Evolutionary conservation across 345 rosid genomes (phyloP), one percentile per base, ranked within the genome.

Genomic region (Mercurialis annua): DNA sequence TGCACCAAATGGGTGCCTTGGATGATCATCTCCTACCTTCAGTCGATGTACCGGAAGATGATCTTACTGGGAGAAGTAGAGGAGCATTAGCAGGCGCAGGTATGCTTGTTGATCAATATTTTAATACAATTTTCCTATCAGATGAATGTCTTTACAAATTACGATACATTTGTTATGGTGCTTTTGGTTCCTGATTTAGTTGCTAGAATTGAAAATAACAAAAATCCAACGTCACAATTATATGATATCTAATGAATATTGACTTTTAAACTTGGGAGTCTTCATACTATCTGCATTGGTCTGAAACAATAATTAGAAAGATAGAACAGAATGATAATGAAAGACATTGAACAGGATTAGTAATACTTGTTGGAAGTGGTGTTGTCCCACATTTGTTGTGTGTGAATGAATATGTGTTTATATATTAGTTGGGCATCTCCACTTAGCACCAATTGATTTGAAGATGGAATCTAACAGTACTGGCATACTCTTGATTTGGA

Each of bases 21-120:
- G 80, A 86, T 23, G 79, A 88, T 68, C 82, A 80, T 77, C 84
- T 90, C 62, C 59, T 76, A 60, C 87, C 81, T 10, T 64, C 59
- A 52, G 47, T 56, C 11, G 78, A 84, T 60, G 78, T 62, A 26
- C 67, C 80, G 23, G 80, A 69, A 33, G 75, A 63, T 33, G 65
- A 51, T 60, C 52, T 38, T 47, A 60, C 47, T 69, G 29, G 63
- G 24, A 81, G 78, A 70, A 67, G 75, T 56, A 83, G 83, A 75
- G 72, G 76, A 76, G 66, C 81, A 48, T 66, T 69, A 66, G 73
- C 87, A n/a, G 88, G 84, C 54, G 83, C 90, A 76, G 90, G 97
- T 88, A 77, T 55, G 55, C 62, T 24, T 64, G 16, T 24, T 18
- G 29, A 20, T 26, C 33, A 36, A 33, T 20, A 2, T 21, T 36